Evolutionary conservation across 2,329 filamentous ascomycete genomes (phyloP), one percentile per base, ranked within the genome.

Genomic region (Cytospora leucostoma): DNA sequence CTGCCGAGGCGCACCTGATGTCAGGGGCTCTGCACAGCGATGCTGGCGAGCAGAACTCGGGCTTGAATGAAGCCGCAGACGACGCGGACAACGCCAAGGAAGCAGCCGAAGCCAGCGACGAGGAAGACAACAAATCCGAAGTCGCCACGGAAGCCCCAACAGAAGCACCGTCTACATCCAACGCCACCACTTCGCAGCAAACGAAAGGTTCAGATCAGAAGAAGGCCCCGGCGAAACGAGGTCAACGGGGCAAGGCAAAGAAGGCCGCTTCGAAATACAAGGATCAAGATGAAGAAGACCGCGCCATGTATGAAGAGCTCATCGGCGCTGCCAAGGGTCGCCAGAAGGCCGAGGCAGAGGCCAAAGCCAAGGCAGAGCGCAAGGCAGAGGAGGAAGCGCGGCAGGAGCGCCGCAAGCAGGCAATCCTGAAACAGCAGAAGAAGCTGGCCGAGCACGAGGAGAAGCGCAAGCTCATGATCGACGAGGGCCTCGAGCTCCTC

Each of bases 241-340:
- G 93, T 35, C 92, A 96, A 74, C 87, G 86, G 63, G 84, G 84
- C 65, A 97, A 96, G 74, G 88, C 88, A 51, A 97, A 96, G 80
- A 96, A 95, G 75, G 88, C 92, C 2, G 92, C 92, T 4, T 80
- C 86, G 64, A 97, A 97, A 74, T 99, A 99, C 77, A 94, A 90
- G 53, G 81, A 96, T 70, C 95, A 98, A 80, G 94, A 98, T 70
- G 93, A 97, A 61, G 94, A 97, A 75, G 95, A 99, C 71, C 91
- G 93, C 13, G 85, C 84, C 7, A 84, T 93, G 0, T 92, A 93
- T 37, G 90, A 97, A 76, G 84, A 88, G 32, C 83, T 98, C n/a
- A 87, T 97, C n/a, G 95, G 95, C 47, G 88, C 91, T 2, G 80
- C 83, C 64, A 83, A 84, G 0, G 88, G 88, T 1, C 84, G 85